A percentile compares a stretch with the other conserved stretches of the same genome.
Conservation (phyloP, 2,329 filamentous ascomycete genomes). For the Colletotrichum incanum region DNA sequence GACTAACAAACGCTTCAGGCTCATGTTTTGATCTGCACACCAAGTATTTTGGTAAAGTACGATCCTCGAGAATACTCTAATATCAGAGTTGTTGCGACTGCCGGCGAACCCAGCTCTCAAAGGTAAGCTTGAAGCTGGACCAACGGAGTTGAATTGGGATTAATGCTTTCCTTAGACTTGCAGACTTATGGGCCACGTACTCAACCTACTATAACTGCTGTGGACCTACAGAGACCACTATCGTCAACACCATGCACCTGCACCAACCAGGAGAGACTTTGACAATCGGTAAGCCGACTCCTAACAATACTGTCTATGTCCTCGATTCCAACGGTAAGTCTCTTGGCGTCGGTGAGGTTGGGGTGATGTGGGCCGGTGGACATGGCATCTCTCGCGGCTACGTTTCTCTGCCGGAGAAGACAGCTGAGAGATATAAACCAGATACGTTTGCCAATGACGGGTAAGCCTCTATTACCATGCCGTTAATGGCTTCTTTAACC, state of each 20-base stretch:
- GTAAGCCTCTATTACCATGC: slow-evolving; percentile 51
- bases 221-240: slow-evolving; percentile 73
- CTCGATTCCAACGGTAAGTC: slow-evolving; percentile 61
- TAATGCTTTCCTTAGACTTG: slow-evolving; percentile 51
- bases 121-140: neutral
- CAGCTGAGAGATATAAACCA: slow-evolving; percentile 62
- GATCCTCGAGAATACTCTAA: slow-evolving; percentile 42
- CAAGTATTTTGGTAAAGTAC: slow-evolving; percentile 42
- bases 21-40: slow-evolving; percentile 42
- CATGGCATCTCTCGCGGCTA: slow-evolving; percentile 70
- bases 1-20: slow-evolving; percentile 4
- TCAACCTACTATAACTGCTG: slow-evolving; percentile 70
- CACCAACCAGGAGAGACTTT: slow-evolving; percentile 57
- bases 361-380: slow-evolving; percentile 72
- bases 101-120: slow-evolving; percentile 42
- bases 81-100: slow-evolving; percentile 41
- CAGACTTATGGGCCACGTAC: slow-evolving; percentile 69
- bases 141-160: neutral
- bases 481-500: fast-evolving
- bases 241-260: slow-evolving; percentile 65
- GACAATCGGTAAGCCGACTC: slow-evolving; percentile 69
- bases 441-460: slow-evolving; percentile 68
- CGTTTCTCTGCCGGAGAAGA: slow-evolving; percentile 67
- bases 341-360: slow-evolving; percentile 62
- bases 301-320: slow-evolving; percentile 71